A percentile compares a stretch with the other conserved stretches of the same genome.
phyloP scores from a whole-genome alignment of 2,329 filamentous ascomycete species.

The Aurifilum marmelostoma region DNA sequence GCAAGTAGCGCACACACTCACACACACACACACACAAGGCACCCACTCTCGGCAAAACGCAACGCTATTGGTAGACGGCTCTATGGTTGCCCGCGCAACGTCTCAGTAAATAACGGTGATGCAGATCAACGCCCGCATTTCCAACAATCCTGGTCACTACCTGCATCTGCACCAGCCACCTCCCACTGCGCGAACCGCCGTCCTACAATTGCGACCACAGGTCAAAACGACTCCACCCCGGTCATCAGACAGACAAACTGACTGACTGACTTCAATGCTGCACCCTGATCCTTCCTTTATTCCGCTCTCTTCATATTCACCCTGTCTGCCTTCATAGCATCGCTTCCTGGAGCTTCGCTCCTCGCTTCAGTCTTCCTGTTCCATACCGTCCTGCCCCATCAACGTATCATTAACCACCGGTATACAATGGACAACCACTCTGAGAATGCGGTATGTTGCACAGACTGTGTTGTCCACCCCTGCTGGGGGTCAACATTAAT shows the following conservation, averaged over 20 bases:
- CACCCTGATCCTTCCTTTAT: not conserved
- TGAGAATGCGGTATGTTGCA: conserved; percentile 40
- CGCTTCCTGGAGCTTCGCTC: conserved; percentile 30
- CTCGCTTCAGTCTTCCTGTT: conserved; percentile 30
- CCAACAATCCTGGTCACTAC: not conserved
- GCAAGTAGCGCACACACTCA: too few species aligned
- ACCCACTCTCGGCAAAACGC: not conserved
- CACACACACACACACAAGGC: too few species aligned
- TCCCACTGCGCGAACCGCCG: conserved; percentile 13
- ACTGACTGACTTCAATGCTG: conserved; percentile 7
- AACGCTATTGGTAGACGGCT: not conserved
- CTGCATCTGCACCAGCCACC: conserved; percentile 19
- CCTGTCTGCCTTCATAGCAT: conserved; percentile 26
- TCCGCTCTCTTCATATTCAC: conserved; percentile 2
- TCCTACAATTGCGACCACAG: conserved; percentile 2
- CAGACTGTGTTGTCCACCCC: not conserved
- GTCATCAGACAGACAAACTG: conserved; percentile 1
- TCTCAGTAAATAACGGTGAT: conserved; percentile 3
- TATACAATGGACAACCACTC: conserved; percentile 39
- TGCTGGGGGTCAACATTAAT: not conserved
- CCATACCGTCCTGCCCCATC: conserved; percentile 27
- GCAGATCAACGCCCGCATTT: conserved; percentile 6
- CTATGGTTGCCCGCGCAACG: conserved; percentile 7
- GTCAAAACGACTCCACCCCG: not conserved
- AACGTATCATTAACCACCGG: conserved; percentile 33